Evolutionary conservation across 257 asterid genomes (phyloP), one percentile per base, ranked within the genome.

Genomic region (Nemophila menziesii): DNA sequence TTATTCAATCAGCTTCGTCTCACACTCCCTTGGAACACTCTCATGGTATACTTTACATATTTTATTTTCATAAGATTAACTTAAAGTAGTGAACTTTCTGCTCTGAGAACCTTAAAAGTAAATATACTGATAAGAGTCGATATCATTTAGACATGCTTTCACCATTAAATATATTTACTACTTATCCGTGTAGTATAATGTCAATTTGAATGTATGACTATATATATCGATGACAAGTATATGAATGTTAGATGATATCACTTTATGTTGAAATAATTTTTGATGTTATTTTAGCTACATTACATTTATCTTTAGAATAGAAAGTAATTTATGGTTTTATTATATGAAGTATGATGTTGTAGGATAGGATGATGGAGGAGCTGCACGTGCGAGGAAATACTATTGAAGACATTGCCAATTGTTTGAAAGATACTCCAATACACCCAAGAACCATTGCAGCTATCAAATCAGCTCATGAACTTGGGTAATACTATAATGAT

Each of bases 321-420:
- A 24, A 24, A 4, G 33, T 24, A 24, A 24, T 24, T 24, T 29
- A 29, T 29, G 27, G 19, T 0, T 24, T 27, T 4, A 22, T 33
- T 3, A 14, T 36, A 38, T 43, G 38, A 13, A 22, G 22, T 14
- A 4, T 45, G 33, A 22, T 46, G 44, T 43, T 61, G 48, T 55
- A 86, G 96, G 90, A 79, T 62, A 70, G 63, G 58, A 59, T 82
- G 83, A 49, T 79, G 72, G 90, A 73, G 75, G 94, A 86, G 69
- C 52, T 79, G 41, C 65, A 64, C 59, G 42, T 39, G 57, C 72
- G 56, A 53, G 86, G 94, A 22, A 79, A 63, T 58, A 65, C 78
- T 6, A 56, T 67, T 24, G 65, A 82, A 43, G 84, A 77, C 7
- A 74, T 86, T 53, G 62, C 66, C 0, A 73, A 72, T 46, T 86